A percentile compares a stretch with the other conserved stretches of the same genome.
Conservation (phyloP, 1,139 yeast species). For the Pichia sp. region DNA sequence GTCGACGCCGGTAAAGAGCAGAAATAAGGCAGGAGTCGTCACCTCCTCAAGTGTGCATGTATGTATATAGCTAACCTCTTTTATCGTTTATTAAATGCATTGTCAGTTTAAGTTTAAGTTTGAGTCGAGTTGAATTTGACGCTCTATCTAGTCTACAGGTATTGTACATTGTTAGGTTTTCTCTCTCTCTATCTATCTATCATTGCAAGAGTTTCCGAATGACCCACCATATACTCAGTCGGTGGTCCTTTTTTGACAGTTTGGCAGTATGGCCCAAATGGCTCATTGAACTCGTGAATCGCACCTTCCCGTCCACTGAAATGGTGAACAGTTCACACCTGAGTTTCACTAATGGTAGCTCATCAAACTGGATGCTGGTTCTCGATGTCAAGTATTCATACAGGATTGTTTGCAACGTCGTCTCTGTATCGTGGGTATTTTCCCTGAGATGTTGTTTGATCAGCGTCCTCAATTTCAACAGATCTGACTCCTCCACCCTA, state of each 20-base stretch:
- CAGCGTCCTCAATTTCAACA: conserved; percentile 11
- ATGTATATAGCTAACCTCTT: too few species aligned
- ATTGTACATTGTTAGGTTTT: too few species aligned
- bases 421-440: not conserved
- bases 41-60: too few species aligned
- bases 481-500: conserved; percentile 18
- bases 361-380: conserved; percentile 23
- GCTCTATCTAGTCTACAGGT: too few species aligned
- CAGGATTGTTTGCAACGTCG: conserved; percentile 13
- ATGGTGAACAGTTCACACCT: conserved; percentile 23
- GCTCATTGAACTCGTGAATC: conserved; percentile 20
- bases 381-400: conserved; percentile 16
- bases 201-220: conserved; percentile 2
- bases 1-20: too few species aligned
- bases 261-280: conserved; percentile 15
- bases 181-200: too few species aligned
- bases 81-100: too few species aligned
- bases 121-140: too few species aligned
- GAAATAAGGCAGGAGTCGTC: too few species aligned
- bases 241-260: conserved; percentile 12
- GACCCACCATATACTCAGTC: conserved; percentile 24
- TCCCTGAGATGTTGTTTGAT: not conserved
- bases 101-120: too few species aligned
- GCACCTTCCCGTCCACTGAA: conserved; percentile 23
- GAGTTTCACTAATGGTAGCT: conserved; percentile 20